Evolutionary conservation across 768 basidiomycete species (phyloP).

Genomic region (Mrakia blollopis): DNA sequence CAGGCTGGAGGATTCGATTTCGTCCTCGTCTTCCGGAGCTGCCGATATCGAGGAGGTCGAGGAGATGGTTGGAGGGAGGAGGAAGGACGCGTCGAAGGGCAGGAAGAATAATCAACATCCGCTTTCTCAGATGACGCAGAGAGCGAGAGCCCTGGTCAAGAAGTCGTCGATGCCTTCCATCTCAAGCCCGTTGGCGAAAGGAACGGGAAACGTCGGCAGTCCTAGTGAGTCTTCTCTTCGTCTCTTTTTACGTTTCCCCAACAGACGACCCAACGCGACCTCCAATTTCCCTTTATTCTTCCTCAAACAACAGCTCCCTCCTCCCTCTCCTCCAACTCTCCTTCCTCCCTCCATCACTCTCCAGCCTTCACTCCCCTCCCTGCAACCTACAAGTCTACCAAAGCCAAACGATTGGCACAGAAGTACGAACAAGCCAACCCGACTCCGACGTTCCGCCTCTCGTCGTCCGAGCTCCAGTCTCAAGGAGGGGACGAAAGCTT

Average conservation of each 20-base stretch:
- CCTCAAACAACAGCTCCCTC: neutral
- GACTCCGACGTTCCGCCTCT: neutral
- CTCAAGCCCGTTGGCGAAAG: neutral
- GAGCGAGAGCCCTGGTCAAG: neutral
- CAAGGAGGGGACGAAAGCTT: neutral
- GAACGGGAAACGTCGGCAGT: neutral
- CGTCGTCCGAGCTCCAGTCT: neutral
- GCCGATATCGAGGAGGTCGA: neutral
- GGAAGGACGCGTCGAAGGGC: neutral
- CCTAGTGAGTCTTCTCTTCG: neutral
- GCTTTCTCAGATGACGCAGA: neutral
- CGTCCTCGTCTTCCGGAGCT: neutral
- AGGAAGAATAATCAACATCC: neutral
- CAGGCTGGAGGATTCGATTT: neutral
- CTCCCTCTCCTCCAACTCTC: too few relatives aligned
- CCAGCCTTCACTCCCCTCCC: too few relatives aligned
- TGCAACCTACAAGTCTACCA: too few relatives aligned
- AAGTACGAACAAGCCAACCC: neutral
- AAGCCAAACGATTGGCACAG: neutral
- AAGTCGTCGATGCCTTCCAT: neutral
- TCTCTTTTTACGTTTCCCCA: neutral
- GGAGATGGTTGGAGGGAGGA: neutral
- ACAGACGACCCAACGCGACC: too few relatives aligned
- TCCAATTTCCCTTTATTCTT: too few relatives aligned
- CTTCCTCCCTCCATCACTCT: too few relatives aligned